Evolutionary conservation across 23 red algal genomes (phyloP).

Genomic region (Chondrus crispus): DNA sequence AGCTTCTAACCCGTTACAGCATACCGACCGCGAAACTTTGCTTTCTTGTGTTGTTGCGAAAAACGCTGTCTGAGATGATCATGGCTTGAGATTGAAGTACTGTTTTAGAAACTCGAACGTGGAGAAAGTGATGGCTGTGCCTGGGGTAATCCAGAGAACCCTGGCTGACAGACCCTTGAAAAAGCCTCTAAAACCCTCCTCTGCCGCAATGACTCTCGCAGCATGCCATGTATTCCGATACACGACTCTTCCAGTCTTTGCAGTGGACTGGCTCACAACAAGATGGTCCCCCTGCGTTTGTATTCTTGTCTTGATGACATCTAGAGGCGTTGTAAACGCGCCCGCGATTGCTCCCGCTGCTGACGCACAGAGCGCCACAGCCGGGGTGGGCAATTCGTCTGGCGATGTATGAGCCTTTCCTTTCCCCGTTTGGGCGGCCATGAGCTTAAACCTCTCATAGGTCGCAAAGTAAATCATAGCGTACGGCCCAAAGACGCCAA

Average conservation of each 20-base stretch:
- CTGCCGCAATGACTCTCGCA: constrained; percentile 35
- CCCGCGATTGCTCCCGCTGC: constrained; percentile 80
- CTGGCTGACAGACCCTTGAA: constrained; percentile 81
- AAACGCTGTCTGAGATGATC: too few relatives aligned
- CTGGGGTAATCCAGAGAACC: constrained; percentile 91
- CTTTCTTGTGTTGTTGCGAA: too few relatives aligned
- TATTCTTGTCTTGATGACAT: constrained; percentile 93
- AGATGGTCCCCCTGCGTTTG: constrained; percentile 84
- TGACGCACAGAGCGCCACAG: constrained; percentile 60
- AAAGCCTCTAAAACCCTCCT: constrained; percentile 73
- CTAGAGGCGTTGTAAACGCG: constrained; percentile 82
- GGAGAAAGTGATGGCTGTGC: constrained; percentile 96
- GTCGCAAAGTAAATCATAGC: constrained; percentile 91
- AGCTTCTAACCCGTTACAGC: too few relatives aligned
- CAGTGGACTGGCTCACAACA: not conserved
- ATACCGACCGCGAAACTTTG: too few relatives aligned
- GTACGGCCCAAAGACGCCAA: constrained; percentile 98
- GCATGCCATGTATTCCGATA: constrained; percentile 51
- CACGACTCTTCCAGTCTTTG: not conserved
- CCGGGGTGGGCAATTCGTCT: constrained; percentile 1
- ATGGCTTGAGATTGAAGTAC: constrained; percentile 1
- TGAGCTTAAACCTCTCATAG: constrained; percentile 86
- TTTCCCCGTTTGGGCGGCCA: not conserved
- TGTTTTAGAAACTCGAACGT: constrained; percentile 86
- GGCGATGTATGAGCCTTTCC: not conserved